These are phyloP conservation scores for Myxozyma neglecta DNA, from an alignment of 805 yeast genomes.

Conservation along the genomic window DNA sequence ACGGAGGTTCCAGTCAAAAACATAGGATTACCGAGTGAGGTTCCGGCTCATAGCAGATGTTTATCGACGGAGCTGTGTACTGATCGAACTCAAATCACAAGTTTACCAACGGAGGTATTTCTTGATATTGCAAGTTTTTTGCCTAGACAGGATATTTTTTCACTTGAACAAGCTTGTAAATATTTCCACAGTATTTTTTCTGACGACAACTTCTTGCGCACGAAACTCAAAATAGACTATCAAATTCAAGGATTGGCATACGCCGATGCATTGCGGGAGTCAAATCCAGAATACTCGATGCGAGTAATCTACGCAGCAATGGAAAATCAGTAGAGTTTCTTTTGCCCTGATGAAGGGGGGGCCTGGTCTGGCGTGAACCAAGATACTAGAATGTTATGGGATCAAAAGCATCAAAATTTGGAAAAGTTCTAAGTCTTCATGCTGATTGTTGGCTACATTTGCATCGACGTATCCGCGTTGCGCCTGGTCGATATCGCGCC, in stretches of 20 bases:
- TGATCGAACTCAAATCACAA: conserved; percentile 3
- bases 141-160: conserved; percentile 6
- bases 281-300: not conserved
- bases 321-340: conserved; percentile 6
- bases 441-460: conserved; percentile 28
- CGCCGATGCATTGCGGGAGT: not conserved
- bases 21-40: too few relatives aligned
- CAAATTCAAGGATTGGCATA: conserved; percentile 8
- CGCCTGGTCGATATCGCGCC: conserved; percentile 23
- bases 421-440: conserved; percentile 10
- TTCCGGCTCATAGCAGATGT: too few relatives aligned
- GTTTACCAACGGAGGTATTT: conserved; percentile 22
- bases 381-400: conserved; percentile 9
- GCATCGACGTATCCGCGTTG: conserved; percentile 17
- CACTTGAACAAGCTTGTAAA: conserved; percentile 7
- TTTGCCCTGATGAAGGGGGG: conserved; percentile 30
- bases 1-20: too few relatives aligned
- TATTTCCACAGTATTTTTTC: conserved; percentile 3
- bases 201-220: conserved; percentile 23
- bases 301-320: conserved; percentile 10
- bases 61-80: too few relatives aligned
- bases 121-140: conserved; percentile 11
- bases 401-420: conserved; percentile 12
- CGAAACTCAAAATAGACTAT: conserved; percentile 11
- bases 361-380: conserved; percentile 24